A percentile compares a stretch with the other conserved stretches of the same genome.
Evolutionary conservation across 78 protist species (phyloP).

Genomic region (Mantamonas sphyraenae): DNA sequence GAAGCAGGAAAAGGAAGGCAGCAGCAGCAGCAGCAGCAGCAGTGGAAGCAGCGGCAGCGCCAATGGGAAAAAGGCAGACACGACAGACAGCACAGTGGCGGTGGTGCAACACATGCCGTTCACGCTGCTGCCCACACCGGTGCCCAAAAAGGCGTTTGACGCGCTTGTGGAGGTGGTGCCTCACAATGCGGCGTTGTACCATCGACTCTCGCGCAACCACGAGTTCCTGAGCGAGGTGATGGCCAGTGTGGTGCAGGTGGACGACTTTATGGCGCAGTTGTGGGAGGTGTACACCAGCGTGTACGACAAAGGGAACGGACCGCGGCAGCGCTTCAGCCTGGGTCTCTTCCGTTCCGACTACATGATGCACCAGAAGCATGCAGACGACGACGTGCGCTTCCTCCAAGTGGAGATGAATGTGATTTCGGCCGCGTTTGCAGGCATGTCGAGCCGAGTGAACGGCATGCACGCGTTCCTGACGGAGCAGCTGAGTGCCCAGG

Average conservation of each 20-base stretch:
- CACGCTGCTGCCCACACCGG: no score
- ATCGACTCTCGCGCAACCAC: no score
- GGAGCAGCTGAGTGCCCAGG: not conserved
- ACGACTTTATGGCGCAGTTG: slow-evolving; percentile 48
- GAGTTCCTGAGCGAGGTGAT: no score
- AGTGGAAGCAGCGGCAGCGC: no score
- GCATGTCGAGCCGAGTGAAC: slow-evolving; percentile 24
- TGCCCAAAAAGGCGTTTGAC: no score
- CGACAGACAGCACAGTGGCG: no score
- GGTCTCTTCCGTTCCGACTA: slow-evolving; percentile 84
- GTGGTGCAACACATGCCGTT: no score
- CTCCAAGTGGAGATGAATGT: slow-evolving; percentile 87
- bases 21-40: no score
- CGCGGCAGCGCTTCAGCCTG: slow-evolving; percentile 21
- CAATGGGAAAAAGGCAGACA: no score
- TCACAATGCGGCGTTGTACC: no score
- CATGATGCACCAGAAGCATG: slow-evolving; percentile 80
- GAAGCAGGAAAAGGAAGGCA: no score
- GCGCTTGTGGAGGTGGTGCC: no score
- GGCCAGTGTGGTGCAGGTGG: slow-evolving; percentile 26
- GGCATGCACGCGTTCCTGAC: slow-evolving; percentile 47
- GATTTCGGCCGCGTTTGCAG: slow-evolving; percentile 72
- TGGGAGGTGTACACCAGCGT: slow-evolving; percentile 33
- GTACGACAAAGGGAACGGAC: slow-evolving; percentile 14
- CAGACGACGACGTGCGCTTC: not conserved